Conservation (phyloP, 306 rosid genomes). For the Cucumis cinereus region DNA sequence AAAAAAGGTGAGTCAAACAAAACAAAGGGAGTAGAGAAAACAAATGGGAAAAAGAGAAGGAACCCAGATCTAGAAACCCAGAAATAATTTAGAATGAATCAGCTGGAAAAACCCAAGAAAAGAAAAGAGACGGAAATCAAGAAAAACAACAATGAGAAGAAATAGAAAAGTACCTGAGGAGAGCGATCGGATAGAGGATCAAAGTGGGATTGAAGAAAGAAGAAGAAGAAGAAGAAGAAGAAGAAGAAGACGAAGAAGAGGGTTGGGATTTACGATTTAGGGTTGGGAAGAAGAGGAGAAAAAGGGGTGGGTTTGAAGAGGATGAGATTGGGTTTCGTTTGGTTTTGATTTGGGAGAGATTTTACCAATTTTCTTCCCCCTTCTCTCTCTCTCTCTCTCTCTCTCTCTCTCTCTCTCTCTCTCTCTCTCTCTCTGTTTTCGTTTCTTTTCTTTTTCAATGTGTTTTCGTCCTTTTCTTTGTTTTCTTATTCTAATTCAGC, state of each 20-base stretch:
- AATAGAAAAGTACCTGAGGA: neutral
- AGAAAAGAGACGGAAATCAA: neutral
- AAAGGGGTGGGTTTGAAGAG: neutral
- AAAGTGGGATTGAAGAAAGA: no score
- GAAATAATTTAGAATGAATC: neutral
- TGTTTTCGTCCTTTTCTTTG: neutral
- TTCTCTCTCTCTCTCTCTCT: neutral
- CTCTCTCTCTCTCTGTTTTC: neutral
- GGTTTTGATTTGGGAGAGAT: neutral
- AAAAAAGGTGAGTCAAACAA: neutral
- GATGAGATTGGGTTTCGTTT: constrained; percentile 7
- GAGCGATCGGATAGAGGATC: neutral
- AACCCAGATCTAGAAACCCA: constrained; percentile 5
- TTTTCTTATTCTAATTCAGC: neutral
- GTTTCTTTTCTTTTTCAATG: neutral
- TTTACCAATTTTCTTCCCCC: neutral
- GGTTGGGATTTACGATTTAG: neutral
- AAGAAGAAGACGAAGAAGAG: neutral
- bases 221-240: neutral
- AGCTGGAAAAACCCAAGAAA: neutral
- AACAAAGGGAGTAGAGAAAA: neutral
- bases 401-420: no score
- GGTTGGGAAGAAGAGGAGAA: neutral
- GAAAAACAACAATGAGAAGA: neutral
- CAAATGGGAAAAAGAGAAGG: neutral